These are phyloP conservation scores for Penicillium sp. DNA, from an alignment of 2,329 filamentous ascomycete species.

Conservation along the genomic window DNA sequence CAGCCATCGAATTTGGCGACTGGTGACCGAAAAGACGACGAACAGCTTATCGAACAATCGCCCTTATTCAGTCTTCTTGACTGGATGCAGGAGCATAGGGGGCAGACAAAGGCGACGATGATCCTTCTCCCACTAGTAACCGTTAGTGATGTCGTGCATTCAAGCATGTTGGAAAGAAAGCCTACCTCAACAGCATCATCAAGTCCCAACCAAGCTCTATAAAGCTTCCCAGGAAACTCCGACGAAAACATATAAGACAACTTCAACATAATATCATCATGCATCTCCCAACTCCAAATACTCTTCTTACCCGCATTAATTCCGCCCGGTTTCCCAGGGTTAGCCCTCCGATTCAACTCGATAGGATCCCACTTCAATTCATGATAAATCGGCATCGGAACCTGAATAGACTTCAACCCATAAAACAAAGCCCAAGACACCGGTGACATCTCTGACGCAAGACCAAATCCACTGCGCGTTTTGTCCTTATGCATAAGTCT, in stretches of 20 bases:
- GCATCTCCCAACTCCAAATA: conserved; percentile 9
- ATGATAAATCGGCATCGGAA: conserved; percentile 13
- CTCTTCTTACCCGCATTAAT: conserved; percentile 9
- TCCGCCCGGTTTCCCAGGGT: conserved; percentile 7
- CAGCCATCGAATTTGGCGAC: too few species aligned
- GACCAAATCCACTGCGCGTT: neutral
- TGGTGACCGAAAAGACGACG: neutral
- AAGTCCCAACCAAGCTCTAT: conserved; percentile 9
- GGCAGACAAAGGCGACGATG: conserved; percentile 7
- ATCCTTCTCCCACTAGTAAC: conserved; percentile 5
- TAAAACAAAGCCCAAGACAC: conserved; percentile 13
- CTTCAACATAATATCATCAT: conserved; percentile 10
- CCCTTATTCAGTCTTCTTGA: conserved; percentile 3
- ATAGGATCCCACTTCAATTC: conserved; percentile 6
- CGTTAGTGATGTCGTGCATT: neutral
- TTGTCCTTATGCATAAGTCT: conserved; percentile 5
- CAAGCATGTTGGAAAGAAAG: neutral
- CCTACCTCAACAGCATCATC: neutral
- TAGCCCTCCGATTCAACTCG: conserved; percentile 6
- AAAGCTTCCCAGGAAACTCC: conserved; percentile 5
- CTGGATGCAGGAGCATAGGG: conserved; percentile 12
- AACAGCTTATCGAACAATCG: neutral
- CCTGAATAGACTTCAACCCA: conserved; percentile 16
- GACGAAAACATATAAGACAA: conserved; percentile 13
- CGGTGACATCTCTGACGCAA: conserved; percentile 16